These are phyloP conservation scores for Spergularia marina DNA, from an alignment of 148 eudicot genomes.

Conservation along the genomic window DNA sequence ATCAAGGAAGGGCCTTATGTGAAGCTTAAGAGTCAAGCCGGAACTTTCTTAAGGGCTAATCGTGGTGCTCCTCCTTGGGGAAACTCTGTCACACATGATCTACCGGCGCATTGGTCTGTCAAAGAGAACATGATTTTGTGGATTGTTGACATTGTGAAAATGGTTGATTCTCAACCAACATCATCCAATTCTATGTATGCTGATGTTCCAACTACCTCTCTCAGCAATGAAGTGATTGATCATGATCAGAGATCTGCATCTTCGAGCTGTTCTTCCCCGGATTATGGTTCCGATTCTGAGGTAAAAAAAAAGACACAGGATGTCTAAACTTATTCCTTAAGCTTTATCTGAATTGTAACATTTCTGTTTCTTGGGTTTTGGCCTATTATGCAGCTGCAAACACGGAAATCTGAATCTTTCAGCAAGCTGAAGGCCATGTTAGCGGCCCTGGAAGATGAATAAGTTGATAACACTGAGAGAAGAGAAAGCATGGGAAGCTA, in stretches of 20 bases:
- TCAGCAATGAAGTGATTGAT: not conserved
- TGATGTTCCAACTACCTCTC: not conserved
- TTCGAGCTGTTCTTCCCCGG: constrained; percentile 1
- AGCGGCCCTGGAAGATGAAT: constrained; percentile 6
- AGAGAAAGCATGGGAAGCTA: not conserved
- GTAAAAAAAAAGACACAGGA: not conserved
- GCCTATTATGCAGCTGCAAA: not conserved
- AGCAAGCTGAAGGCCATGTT: constrained; percentile 17
- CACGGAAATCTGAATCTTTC: constrained; percentile 3
- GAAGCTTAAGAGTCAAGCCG: constrained; percentile 11
- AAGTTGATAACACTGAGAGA: not conserved
- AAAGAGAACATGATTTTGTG: constrained; percentile 16
- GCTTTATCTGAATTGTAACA: not conserved
- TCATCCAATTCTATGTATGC: too few relatives aligned
- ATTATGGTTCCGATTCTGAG: not conserved
- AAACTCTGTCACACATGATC: constrained; percentile 38
- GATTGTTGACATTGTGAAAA: constrained; percentile 22
- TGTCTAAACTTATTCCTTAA: not conserved
- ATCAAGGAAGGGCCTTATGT: constrained; percentile 26
- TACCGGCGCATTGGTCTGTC: constrained; percentile 19
- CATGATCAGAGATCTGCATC: not conserved
- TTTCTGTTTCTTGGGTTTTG: not conserved
- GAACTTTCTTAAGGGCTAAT: constrained; percentile 29
- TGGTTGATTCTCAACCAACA: not conserved
- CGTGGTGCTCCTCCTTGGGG: constrained; percentile 38